Percentiles rank a stretch among this genome's conserved stretches.
phyloP scores from a whole-genome alignment of 1,139 yeast species.

The Pichia cactophila region DNA sequence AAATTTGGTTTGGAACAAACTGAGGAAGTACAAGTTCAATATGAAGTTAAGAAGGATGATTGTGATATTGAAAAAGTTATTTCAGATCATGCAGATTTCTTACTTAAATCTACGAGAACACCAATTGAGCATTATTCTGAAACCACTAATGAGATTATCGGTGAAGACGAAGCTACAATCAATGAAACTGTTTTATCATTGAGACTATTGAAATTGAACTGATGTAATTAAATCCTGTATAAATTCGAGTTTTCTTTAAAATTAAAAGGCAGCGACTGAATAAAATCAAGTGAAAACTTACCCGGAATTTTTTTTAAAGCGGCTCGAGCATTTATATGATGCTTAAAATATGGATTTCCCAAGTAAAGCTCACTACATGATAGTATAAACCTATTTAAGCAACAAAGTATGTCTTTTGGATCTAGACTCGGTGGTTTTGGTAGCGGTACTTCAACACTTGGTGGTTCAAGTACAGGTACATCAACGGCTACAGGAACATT shows the following conservation, averaged over 20 bases:
- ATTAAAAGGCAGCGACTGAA: too few species aligned
- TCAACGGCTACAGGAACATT: constrained; percentile 47
- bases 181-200: constrained; percentile 78
- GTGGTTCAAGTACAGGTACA: constrained; percentile 11
- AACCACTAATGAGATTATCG: constrained; percentile 44
- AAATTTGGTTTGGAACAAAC: constrained; percentile 92
- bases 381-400: neutral
- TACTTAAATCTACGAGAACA: constrained; percentile 70
- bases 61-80: constrained; percentile 62
- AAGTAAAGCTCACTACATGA: neutral
- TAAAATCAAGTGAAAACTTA: neutral
- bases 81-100: constrained; percentile 54
- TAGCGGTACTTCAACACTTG: constrained; percentile 5
- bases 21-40: constrained; percentile 88
- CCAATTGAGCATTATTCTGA: constrained; percentile 41
- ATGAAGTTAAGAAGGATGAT: constrained; percentile 58
- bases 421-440: constrained; percentile 2
- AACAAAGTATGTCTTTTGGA: constrained; percentile 20
- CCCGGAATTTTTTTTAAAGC: neutral
- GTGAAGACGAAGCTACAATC: constrained; percentile 85
- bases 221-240: neutral
- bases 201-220: constrained; percentile 60
- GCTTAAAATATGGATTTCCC: too few species aligned
- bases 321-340: neutral
- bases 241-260: neutral